Evolutionary conservation across 495 filamentous ascomycete species (phyloP).

Genomic region (Daldinia grandis): DNA sequence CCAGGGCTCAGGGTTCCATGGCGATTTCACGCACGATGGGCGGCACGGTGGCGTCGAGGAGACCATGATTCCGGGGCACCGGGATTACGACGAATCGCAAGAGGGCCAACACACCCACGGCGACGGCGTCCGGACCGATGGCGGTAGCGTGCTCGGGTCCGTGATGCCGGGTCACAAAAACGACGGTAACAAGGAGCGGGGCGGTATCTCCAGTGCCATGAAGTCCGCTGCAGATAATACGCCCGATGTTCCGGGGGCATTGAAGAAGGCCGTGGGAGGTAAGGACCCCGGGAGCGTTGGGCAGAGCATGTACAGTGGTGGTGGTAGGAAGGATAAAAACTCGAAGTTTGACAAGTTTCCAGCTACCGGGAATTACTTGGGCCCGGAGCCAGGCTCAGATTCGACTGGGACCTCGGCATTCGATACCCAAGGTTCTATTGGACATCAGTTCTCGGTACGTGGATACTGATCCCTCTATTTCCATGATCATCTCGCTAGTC

Average conservation of each 20-base stretch:
- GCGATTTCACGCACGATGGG: constrained; percentile 27
- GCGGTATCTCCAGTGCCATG: constrained; percentile 14
- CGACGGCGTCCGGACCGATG: not conserved
- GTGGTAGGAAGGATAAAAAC: constrained; percentile 7
- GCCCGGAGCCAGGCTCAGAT: not conserved
- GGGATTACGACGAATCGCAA: constrained; percentile 27
- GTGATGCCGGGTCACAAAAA: constrained; percentile 20
- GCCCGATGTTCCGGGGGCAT: not conserved
- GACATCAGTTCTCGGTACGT: constrained; percentile 50
- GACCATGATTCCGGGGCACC: constrained; percentile 21
- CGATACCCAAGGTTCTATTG: constrained; percentile 48
- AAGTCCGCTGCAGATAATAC: constrained; percentile 16
- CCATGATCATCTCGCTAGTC: not conserved
- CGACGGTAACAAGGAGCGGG: constrained; percentile 9
- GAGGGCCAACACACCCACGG: constrained; percentile 14
- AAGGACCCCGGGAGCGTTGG: constrained; percentile 2
- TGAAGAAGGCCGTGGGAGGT: constrained; percentile 16
- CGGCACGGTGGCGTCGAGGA: constrained; percentile 29
- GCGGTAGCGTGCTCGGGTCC: constrained; percentile 16
- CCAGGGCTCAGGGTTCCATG: constrained; percentile 1
- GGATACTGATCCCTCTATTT: not conserved
- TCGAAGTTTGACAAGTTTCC: constrained; percentile 24
- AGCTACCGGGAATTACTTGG: constrained; percentile 17
- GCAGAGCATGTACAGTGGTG: constrained; percentile 4
- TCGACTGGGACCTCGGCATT: constrained; percentile 41